Base-by-base conservation (phyloP, 1,284 basidiomycete species). In the Boletus sp. region DNA sequence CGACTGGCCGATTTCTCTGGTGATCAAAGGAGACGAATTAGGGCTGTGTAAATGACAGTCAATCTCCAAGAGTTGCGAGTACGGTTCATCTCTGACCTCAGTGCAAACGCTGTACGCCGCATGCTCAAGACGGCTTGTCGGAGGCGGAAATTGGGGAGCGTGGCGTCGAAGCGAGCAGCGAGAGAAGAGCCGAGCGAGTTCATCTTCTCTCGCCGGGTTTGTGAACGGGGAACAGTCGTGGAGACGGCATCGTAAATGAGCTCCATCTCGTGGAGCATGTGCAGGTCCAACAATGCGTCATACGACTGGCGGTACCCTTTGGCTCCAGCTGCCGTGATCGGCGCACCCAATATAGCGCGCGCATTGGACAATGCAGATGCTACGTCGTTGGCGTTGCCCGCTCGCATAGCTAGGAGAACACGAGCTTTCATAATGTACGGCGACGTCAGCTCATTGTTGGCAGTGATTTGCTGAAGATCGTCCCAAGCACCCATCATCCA, bases 401-500 rank as follows among this genome's bases (percentile, higher is more conserved):
- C 69, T 17, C 84, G 82, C 72, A 97, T 84, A 1, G 91, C 84
- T 10, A 96, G 73, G 25, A 99, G 76, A 13, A 94, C 81, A 22
- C 84, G 80, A 4, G 89, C 94, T 50, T 96, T 85, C 16, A 88
- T 81, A 32, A 88, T 76, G 33, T 88, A 80, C 0, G 91, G 72
- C 1, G 76, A 74, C 30, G 76, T 73, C 29, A 68, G 62, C 42
- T 75, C 69, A 20, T 74, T 70, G 23, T 71, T 68, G n/a, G 75
- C 68, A 29, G 86, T 77, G 29, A 88, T 72, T 5, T 68, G 65
- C 49, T 81, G 72, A 19, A 97, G 86, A 41, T 88, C 87, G 8
- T 81, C 76, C 94, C 95, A 98, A 56, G 95, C 92, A 8, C 93
- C 90, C 17, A 93, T 85, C 75, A 95, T 95, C 83, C 94, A 95